These are phyloP conservation scores for Paramecium caudatum DNA, from an alignment of 73 alveolate species.

Conservation along the genomic window DNA sequence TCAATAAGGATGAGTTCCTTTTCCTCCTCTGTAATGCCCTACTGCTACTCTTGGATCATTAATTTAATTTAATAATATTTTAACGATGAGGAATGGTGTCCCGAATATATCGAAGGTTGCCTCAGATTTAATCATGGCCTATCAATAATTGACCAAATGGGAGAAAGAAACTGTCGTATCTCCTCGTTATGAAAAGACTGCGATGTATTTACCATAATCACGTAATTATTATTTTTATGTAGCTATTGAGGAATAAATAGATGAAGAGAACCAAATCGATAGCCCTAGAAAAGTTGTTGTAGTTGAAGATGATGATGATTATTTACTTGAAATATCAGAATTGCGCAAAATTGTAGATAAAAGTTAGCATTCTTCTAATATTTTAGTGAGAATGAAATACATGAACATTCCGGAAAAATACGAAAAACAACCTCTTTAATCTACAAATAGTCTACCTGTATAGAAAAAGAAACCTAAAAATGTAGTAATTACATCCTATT, in stretches of 20 bases:
- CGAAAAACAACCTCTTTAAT: background rate
- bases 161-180: background rate
- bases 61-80: background rate
- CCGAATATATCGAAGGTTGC: slow-evolving; percentile 47
- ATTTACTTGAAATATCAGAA: background rate
- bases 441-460: background rate
- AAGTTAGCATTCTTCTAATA: background rate
- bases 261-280: slow-evolving; percentile 29
- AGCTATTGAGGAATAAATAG: slow-evolving; percentile 47
- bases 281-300: background rate
- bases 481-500: background rate
- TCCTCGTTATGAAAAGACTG: slow-evolving; percentile 26
- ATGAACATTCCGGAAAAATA: slow-evolving; percentile 38
- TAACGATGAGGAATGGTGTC: slow-evolving; percentile 39
- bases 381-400: slow-evolving; percentile 40
- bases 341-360: slow-evolving; percentile 23
- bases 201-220: slow-evolving; percentile 40
- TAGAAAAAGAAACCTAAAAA: background rate
- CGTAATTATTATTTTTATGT: background rate
- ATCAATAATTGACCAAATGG: background rate
- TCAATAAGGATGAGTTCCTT: slow-evolving; percentile 85
- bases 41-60: slow-evolving; percentile 56
- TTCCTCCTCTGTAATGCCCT: slow-evolving; percentile 77
- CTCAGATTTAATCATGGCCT: slow-evolving; percentile 38
- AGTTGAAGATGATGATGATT: background rate